Conservation (phyloP, 495 filamentous ascomycete genomes). For the Pyrenopolyporus hunteri region DNA sequence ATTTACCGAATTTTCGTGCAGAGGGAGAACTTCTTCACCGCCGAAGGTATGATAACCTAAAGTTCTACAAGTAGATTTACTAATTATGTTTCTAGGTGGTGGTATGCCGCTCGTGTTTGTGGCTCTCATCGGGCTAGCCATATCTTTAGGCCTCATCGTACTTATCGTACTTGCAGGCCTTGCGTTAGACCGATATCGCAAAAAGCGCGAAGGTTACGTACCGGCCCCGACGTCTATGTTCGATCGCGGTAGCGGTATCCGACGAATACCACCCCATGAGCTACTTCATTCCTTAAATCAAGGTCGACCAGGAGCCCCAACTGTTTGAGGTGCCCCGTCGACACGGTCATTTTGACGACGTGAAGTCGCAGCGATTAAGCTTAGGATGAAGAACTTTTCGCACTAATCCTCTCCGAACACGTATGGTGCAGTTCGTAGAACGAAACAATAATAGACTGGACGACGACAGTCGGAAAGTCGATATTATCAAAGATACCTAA, state of each 20-base stretch:
- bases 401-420: neutral
- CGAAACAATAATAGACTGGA: conserved; percentile 13
- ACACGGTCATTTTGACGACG: neutral
- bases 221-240: conserved; percentile 76
- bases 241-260: conserved; percentile 77
- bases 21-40: conserved; percentile 65
- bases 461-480: conserved; percentile 13
- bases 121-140: conserved; percentile 89
- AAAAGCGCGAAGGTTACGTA: conserved; percentile 84
- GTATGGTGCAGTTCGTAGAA: conserved; percentile 2
- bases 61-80: conserved; percentile 33
- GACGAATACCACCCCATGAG: conserved; percentile 79
- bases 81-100: conserved; percentile 47
- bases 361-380: neutral
- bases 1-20: conserved; percentile 81
- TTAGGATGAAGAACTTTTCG: neutral
- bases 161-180: conserved; percentile 86
- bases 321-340: conserved; percentile 41
- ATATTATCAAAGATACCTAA: conserved; percentile 34
- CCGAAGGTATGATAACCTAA: conserved; percentile 38
- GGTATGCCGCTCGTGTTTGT: conserved; percentile 83
- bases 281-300: conserved; percentile 65
- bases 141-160: conserved; percentile 84
- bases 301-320: conserved; percentile 48
- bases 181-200: conserved; percentile 80